phyloP scores from a whole-genome alignment of 768 basidiomycete genomes.

The Naganishia vaughanmartiniae region DNA sequence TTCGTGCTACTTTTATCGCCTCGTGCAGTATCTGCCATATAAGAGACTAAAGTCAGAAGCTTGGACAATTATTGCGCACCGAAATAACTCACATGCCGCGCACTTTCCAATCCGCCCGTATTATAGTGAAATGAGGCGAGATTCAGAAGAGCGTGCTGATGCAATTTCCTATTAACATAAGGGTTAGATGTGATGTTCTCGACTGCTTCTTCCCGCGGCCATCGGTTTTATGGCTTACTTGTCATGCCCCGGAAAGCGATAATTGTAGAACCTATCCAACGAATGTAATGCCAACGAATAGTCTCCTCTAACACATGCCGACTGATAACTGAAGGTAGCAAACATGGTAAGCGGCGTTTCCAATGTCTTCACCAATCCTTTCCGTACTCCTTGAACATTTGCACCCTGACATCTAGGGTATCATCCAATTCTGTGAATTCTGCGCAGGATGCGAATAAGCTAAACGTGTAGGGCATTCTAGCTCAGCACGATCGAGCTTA shows the following conservation, averaged over 20 bases:
- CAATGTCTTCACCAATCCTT: too few relatives aligned
- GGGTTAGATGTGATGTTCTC: neutral
- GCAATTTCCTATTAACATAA: slow-evolving; percentile 41
- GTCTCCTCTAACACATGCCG: slow-evolving; percentile 41
- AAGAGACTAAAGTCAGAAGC: neutral
- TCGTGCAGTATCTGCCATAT: slow-evolving; percentile 43
- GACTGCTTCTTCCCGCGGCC: neutral
- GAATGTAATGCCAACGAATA: slow-evolving; percentile 45
- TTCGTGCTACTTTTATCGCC: slow-evolving; percentile 48
- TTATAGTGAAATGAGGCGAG: slow-evolving; percentile 48
- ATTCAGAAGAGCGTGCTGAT: slow-evolving; percentile 51
- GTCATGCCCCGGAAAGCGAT: slow-evolving; percentile 44
- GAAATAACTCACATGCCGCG: slow-evolving; percentile 37
- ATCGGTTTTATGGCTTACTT: slow-evolving; percentile 32
- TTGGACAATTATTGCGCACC: neutral
- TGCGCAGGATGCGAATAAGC: neutral
- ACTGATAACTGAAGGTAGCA: slow-evolving; percentile 34
- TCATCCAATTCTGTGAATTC: slow-evolving; percentile 42
- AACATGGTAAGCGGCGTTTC: slow-evolving; percentile 8
- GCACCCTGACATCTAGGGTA: slow-evolving; percentile 40
- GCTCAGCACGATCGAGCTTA: neutral
- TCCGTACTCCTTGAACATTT: slow-evolving; percentile 45
- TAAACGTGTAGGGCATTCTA: neutral
- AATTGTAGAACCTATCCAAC: slow-evolving; percentile 48
- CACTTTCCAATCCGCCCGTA: slow-evolving; percentile 45